Evolutionary conservation across 2,329 filamentous ascomycete species (phyloP), one percentile per base, ranked within the genome.

Genomic region (Colletotrichum truncatum): DNA sequence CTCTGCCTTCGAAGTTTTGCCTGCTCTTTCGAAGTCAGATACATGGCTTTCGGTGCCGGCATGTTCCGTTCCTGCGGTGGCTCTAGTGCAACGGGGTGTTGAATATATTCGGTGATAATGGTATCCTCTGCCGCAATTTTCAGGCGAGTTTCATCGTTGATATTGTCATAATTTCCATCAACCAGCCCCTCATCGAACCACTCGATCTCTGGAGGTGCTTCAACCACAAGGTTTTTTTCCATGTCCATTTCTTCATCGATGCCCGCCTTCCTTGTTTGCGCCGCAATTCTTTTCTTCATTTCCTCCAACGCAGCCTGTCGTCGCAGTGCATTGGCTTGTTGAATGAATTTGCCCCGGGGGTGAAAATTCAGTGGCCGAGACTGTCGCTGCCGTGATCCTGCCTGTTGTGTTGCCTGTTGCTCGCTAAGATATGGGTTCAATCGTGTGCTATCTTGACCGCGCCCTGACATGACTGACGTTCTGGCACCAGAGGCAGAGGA

Each of bases 181-280:
- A 97, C 85, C 16, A 98, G 81, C 3, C 90, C 93, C 80, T 98
- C 94, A 72, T 99, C 96, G 93, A 95, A 98, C 96, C 96, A 99
- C 77, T 99, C 96, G 41, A 98, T 86, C 7, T 91, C 91, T 4
- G 96, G 96, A 9, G 96, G 96, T 30, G 86, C 85, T 68, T 95
- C 91, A 6, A 98, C 88, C 4, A 96, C 80, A 75, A 95, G 98
- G 30, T 93, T 92, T 77, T 95, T 97, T 77, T 99, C 95, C 51
- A 92, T 89, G 67, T 97, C 91, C 28, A 93, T 80, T 70, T 95
- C 95, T 75, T 98, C 95, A 72, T 98, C 95, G 67, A 98, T 93
- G 48, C 94, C 94, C n/a, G 92, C 93, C 76, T 94, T 95, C 64
- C 94, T 88, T 10, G 94, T 92, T 71, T 93, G 90, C 70, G 91